Percentiles rank a stretch among this genome's conserved stretches.
These are phyloP conservation scores for Neurospora sp. DNA, from an alignment of 495 filamentous ascomycete genomes.

Conservation along the genomic window DNA sequence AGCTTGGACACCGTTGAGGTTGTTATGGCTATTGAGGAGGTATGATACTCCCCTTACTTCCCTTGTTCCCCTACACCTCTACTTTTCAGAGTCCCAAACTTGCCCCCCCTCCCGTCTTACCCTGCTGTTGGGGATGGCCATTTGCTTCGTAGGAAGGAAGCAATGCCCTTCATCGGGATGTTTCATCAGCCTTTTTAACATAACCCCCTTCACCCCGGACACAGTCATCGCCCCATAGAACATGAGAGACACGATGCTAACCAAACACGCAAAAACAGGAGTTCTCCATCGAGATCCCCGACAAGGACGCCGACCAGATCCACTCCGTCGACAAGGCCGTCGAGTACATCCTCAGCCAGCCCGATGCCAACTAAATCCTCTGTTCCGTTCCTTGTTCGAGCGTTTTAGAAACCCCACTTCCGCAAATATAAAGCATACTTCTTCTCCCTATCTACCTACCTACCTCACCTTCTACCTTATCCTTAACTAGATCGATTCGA, in stretches of 20 bases:
- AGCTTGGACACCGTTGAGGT: constrained; percentile 98
- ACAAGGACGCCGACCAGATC: constrained; percentile 96
- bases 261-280: constrained; percentile 49
- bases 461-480: background rate
- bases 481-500: background rate
- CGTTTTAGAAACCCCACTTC: background rate
- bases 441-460: background rate
- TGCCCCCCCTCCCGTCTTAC: background rate
- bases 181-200: background rate
- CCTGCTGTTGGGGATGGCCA: background rate
- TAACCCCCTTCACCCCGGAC: background rate
- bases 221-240: background rate
- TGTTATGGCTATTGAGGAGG: constrained; percentile 99
- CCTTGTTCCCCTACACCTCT: background rate
- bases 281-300: constrained; percentile 99
- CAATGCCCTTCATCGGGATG: background rate
- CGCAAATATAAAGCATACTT: background rate
- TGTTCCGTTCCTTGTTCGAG: background rate
- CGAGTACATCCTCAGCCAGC: constrained; percentile 88
- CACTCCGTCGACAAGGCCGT: constrained; percentile 95
- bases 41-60: constrained; percentile 30
- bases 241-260: constrained; percentile 9
- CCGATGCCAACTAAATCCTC: constrained; percentile 54
- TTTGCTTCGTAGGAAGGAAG: background rate
- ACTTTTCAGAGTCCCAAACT: background rate